Conservation (phyloP, 345 rosid genomes). For the Eucalyptus pauciflora region DNA sequence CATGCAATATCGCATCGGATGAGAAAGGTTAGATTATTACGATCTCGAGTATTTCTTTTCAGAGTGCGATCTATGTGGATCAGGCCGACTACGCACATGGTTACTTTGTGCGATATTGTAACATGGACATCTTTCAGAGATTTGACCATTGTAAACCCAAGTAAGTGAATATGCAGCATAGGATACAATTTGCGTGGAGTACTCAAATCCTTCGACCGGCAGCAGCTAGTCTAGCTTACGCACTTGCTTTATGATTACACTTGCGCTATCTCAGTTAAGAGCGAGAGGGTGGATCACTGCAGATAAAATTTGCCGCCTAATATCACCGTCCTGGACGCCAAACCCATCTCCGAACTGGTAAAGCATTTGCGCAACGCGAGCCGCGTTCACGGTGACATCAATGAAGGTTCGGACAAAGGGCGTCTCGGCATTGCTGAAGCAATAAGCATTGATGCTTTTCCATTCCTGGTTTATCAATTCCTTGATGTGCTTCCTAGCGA, state of each 20-base stretch:
- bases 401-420: conserved; percentile 2
- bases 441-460: conserved; percentile 27
- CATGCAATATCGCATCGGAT: background rate
- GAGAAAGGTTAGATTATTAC: background rate
- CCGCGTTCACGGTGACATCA: conserved; percentile 8
- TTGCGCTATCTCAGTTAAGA: background rate
- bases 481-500: conserved; percentile 13
- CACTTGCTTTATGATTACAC: background rate
- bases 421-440: background rate
- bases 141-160: background rate
- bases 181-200: too few species aligned
- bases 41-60: background rate
- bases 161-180: too few species aligned
- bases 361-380: conserved; percentile 25
- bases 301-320: conserved; percentile 9
- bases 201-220: background rate
- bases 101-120: background rate
- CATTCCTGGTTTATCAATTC: conserved; percentile 10
- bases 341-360: conserved; percentile 42
- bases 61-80: background rate
- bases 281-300: conserved; percentile 14
- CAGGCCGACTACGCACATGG: background rate
- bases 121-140: background rate
- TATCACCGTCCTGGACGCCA: conserved; percentile 29
- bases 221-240: background rate